phyloP scores from a whole-genome alignment of 2,329 filamentous ascomycete genomes.

The Lomentospora prolificans region DNA sequence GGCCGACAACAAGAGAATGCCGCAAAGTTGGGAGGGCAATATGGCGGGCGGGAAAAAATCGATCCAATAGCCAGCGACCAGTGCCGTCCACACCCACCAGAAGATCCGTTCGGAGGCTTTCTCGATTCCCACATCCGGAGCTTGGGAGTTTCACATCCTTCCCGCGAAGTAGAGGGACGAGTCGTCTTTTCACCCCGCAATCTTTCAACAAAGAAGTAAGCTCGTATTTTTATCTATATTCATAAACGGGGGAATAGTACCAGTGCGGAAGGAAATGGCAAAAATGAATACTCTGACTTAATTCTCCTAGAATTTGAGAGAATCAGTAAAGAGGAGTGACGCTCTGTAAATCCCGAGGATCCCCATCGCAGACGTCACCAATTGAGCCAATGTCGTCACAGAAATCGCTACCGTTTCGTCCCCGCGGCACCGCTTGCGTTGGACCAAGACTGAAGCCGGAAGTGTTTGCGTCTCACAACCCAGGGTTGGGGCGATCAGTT shows the following conservation, averaged over 20 bases:
- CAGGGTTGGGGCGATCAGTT: neutral
- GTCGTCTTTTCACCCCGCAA: neutral
- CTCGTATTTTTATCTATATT: neutral
- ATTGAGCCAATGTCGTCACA: neutral
- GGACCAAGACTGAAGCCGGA: neutral
- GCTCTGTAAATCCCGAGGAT: neutral
- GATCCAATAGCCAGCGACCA: neutral
- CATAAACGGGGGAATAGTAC: neutral
- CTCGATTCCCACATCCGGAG: neutral
- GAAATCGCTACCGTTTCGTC: neutral
- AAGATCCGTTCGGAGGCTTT: neutral
- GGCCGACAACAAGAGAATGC: neutral
- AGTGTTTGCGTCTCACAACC: neutral
- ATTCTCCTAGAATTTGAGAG: neutral
- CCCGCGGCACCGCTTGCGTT: neutral
- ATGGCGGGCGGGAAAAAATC: neutral
- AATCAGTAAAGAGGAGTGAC: neutral
- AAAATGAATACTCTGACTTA: too few relatives aligned
- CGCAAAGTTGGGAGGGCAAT: neutral
- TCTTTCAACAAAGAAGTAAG: neutral
- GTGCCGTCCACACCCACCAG: neutral
- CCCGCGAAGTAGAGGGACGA: neutral
- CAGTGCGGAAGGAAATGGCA: too few relatives aligned
- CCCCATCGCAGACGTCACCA: neutral
- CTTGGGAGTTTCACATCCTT: neutral